Percentiles rank a stretch among this genome's conserved stretches.
phyloP scores from a whole-genome alignment of 2,329 filamentous ascomycete genomes.

The Chaetomium sp. region DNA sequence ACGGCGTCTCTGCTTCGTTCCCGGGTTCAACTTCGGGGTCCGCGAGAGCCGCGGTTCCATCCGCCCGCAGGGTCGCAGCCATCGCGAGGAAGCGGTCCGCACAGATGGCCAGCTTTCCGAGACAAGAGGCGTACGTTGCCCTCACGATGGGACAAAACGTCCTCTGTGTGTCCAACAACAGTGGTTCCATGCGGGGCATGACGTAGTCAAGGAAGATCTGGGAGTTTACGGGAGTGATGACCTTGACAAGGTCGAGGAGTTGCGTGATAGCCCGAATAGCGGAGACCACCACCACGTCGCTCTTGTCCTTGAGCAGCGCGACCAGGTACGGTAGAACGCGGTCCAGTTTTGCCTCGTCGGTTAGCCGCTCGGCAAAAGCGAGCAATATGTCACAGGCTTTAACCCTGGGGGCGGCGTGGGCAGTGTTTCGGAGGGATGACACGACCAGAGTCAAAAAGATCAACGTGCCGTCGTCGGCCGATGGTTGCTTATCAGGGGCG shows the following conservation, averaged over 20 bases:
- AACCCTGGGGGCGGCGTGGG: constrained; percentile 81
- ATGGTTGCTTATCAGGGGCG: constrained; percentile 60
- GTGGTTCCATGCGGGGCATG: constrained; percentile 62
- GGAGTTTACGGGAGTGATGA: constrained; percentile 78
- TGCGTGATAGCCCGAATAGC: constrained; percentile 87
- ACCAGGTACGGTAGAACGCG: constrained; percentile 89
- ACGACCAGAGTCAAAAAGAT: constrained; percentile 90
- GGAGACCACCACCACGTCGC: constrained; percentile 81
- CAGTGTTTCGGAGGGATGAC: constrained; percentile 85
- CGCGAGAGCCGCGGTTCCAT: constrained; percentile 74
- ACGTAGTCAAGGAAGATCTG: constrained; percentile 71
- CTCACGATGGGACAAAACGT: constrained; percentile 72
- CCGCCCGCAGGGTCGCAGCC: constrained; percentile 82
- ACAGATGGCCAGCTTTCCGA: constrained; percentile 84
- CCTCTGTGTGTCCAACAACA: constrained; percentile 49
- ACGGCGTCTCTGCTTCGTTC: constrained; percentile 65
- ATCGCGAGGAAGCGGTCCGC: constrained; percentile 86
- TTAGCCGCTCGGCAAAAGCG: constrained; percentile 86
- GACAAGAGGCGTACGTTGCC: constrained; percentile 88
- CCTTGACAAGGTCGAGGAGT: constrained; percentile 79
- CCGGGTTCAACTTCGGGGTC: constrained; percentile 81
- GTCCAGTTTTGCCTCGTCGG: constrained; percentile 94
- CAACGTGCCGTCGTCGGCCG: constrained; percentile 83
- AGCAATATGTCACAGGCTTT: constrained; percentile 89
- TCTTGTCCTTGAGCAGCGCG: constrained; percentile 76